Evolutionary conservation across 2,329 filamentous ascomycete species (phyloP), one percentile per base, ranked within the genome.

Genomic region (Trichoderma harzianum): DNA sequence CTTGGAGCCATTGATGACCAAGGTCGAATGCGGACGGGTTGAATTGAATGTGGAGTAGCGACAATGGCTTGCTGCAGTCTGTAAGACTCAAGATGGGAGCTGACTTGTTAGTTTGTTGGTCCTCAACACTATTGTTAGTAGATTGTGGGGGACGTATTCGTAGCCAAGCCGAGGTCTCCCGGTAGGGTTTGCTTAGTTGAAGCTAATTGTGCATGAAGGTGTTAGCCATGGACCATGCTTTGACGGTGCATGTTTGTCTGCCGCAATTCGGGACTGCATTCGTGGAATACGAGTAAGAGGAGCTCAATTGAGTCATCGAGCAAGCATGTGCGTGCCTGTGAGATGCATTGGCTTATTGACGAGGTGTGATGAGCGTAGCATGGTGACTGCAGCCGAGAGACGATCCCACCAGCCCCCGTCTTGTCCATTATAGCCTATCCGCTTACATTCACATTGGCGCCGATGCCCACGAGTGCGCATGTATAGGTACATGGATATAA

Each of bases 111-210:
- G 32, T 61, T 55, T 39, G 69, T 67, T 69, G 60, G 57, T 32
- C 47, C 30, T 61, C 26, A 34, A 32, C 67, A 43, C 67, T 62
- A 69, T 26, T 71, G 69, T 71, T 71, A 61, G 62, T 67, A 57
- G 62, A 71, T 66, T 71, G 69, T 64, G 69, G 62, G 69, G 69
- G 62, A 55, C 24, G 65, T 21, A 39, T 39, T 62, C 43, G 30
- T 32, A 57, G 47, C 32, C 51, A 60, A 51, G 62, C 69, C 69
- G 62, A 67, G 62, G 63, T 62, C 63, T 71, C 34, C 69, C 69
- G 69, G 62, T 67, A 60, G 69, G 58, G 62, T 21, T 66, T 67
- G 65, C 51, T 30, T 66, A 60, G 55, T 53, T 36, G 63, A 63
- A 34, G 55, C 39, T 62, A 69, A 62, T 24, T 18, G 32, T 14